Base-by-base conservation (phyloP, 352 stramenopile genomes). In the Aphanomyces astaci region DNA sequence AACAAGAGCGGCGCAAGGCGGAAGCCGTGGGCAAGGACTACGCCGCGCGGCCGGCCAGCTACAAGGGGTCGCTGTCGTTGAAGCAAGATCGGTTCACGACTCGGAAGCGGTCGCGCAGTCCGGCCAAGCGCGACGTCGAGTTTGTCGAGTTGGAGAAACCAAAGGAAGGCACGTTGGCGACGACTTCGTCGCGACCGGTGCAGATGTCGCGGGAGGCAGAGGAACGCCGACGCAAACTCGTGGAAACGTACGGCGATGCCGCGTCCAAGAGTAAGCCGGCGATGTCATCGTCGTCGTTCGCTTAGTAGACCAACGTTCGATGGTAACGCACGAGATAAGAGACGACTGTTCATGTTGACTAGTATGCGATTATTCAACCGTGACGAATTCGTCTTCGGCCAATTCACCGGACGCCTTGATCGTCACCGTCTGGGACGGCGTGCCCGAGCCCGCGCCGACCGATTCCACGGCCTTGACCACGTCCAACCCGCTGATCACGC, bases 351-450 rank as follows among this genome's bases (percentile, higher is more conserved):
- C n/a, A n/a, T n/a, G n/a, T n/a, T n/a, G n/a, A n/a, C n/a, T n/a
- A n/a, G n/a, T 2, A 27, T 27, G 46, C 46, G 45, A 56, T 67
- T 76, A 74, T 17, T 87, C 76, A 48, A 79, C 63, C 30, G 19
- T 52, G 69, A 89, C 78, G 69, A 84, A 87, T 40, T 82, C 77
- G 53, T 66, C 70, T 45, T 80, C 78, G 13, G 65, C 31, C 40
- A 98, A 76, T 80, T 98, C 94, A 52, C 97, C 97, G 71, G 87
- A 98, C 67, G 98, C 95, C 55, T 87, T 90, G 74, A 99, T 96
- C 40, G 87, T 73, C 22, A 99, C 92, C 64, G 82, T 78, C 70
- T 87, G 73, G 52, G 72, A 84, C 19, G 96, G 95, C 27, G 73
- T 88, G 63, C 97, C 97, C 66, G 78, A 95, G 71, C 88, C 79